A percentile compares a stretch with the other conserved stretches of the same genome.
phyloP scores from a whole-genome alignment of 768 basidiomycete species.

The Cantharellus anzutake region DNA sequence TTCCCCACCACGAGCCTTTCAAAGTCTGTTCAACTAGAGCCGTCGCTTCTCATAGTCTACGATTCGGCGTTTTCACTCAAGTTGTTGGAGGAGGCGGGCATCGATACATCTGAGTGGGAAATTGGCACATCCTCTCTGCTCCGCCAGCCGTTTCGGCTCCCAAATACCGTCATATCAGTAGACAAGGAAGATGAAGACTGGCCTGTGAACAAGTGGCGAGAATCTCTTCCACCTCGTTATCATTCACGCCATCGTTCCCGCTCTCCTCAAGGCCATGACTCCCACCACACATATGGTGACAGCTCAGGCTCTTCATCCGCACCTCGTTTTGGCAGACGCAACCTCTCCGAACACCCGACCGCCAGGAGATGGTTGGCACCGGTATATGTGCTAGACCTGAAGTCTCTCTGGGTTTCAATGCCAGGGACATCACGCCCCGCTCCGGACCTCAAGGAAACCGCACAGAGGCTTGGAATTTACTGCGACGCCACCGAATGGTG shows the following conservation, averaged over 20 bases:
- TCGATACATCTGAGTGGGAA: not conserved
- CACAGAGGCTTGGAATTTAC: not conserved
- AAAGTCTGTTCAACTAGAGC: too few relatives aligned
- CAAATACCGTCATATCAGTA: too few relatives aligned
- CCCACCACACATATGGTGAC: not conserved
- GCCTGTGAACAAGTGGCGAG: too few relatives aligned
- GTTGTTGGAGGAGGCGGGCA: not conserved
- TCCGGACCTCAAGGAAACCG: not conserved
- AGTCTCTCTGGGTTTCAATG: not conserved
- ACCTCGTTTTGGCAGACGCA: not conserved
- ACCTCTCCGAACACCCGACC: not conserved
- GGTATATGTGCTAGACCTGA: not conserved
- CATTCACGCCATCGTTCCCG: not conserved
- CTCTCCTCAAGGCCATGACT: not conserved
- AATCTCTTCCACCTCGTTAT: not conserved
- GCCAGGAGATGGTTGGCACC: not conserved
- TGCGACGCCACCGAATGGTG: not conserved
- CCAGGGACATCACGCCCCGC: not conserved
- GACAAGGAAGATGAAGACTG: too few relatives aligned
- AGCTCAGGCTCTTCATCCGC: not conserved
- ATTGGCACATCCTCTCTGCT: not conserved
- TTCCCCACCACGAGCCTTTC: not conserved
- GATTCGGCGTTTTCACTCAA: not conserved
- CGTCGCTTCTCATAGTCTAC: not conserved
- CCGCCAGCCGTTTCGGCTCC: not conserved